phyloP scores from a whole-genome alignment of 2,329 filamentous ascomycete species.

The Didymella pinodella region DNA sequence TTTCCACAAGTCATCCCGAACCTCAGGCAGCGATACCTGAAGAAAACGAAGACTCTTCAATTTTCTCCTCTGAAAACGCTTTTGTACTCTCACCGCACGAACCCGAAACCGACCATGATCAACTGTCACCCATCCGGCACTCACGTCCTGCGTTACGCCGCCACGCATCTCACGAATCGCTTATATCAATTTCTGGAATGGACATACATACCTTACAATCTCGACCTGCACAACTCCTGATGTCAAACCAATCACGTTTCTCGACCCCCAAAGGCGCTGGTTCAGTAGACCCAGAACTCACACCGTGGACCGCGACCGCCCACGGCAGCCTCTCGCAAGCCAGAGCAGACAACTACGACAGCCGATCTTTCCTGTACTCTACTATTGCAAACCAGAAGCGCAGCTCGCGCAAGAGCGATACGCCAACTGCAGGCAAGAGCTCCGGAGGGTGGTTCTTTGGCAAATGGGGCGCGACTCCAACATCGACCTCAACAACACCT shows the following conservation, averaged over 20 bases:
- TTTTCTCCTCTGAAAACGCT: conserved; percentile 23
- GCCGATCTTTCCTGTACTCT: conserved; percentile 60
- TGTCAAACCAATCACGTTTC: conserved; percentile 60
- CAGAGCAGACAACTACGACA: conserved; percentile 61
- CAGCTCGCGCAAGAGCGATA: conserved; percentile 30
- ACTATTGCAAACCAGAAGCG: conserved; percentile 41
- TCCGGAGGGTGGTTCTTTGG: conserved; percentile 72
- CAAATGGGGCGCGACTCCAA: conserved; percentile 66
- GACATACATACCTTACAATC: conserved; percentile 85
- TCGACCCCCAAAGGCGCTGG: conserved; percentile 55
- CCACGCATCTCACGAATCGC: conserved; percentile 82
- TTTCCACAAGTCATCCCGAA: conserved; percentile 33
- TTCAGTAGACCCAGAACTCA: conserved; percentile 51
- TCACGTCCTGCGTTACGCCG: conserved; percentile 64
- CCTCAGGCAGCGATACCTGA: conserved; percentile 47
- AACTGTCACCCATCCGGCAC: conserved; percentile 41
- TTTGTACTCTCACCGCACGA: conserved; percentile 35
- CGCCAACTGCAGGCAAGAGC: conserved; percentile 53
- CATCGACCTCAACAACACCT: conserved; percentile 43
- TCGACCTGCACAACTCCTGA: conserved; percentile 77
- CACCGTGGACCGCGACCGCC: conserved; percentile 56
- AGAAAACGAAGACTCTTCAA: conserved; percentile 42
- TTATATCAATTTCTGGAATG: conserved; percentile 85
- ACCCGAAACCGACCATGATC: conserved; percentile 44
- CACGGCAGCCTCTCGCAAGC: conserved; percentile 61